Evolutionary conservation across 805 yeast genomes (phyloP), one percentile per base, ranked within the genome.

Genomic region (Hanseniaspora singularis): DNA sequence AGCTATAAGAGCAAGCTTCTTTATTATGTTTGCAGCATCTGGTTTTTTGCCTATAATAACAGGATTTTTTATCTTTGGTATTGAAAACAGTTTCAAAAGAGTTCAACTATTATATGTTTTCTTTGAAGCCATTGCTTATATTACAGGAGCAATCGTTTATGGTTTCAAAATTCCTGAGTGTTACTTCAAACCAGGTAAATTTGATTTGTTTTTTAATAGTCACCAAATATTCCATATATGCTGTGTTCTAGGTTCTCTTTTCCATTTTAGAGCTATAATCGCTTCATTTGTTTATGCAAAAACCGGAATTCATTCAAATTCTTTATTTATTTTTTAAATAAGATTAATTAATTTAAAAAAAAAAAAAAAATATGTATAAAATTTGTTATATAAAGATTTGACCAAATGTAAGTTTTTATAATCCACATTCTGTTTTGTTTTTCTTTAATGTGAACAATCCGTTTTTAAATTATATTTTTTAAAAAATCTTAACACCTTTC

Each of bases 211-310:
- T 53, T 95, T 94, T 8, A 79, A 79, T 53, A 80, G 92, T 8
- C 96, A 86, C 59, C 95, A 86, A 58, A 72, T 85, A 4, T 85
- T 86, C 61, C 95, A 85, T 57, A 63, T 81, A 4, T 62, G 81
- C 56, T 94, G 85, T 10, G 87, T 84, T 0, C 51, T 77, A 4
- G 94, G 92, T 15, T 83, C 94, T 0, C 66, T 66, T 48, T 80
- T 79, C 51, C 96, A 87, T 62, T 76, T 81, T 62, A 69, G 61
- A 51, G 94, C 82, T 0, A 68, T 86, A 24, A 60, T 74, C 11
- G 73, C 71, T 7, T 71, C 86, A 16, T 81, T 81, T 56, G 64
- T 52, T 24, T 53, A 61, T 37, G 53, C 61, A 52, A 64, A 63
- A 51, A 50, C 60, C 11, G 62, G 60, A 24, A 37, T 22, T 3